These are phyloP conservation scores for Cytospora piceae DNA, from an alignment of 2,329 filamentous ascomycete genomes.

Conservation along the genomic window DNA sequence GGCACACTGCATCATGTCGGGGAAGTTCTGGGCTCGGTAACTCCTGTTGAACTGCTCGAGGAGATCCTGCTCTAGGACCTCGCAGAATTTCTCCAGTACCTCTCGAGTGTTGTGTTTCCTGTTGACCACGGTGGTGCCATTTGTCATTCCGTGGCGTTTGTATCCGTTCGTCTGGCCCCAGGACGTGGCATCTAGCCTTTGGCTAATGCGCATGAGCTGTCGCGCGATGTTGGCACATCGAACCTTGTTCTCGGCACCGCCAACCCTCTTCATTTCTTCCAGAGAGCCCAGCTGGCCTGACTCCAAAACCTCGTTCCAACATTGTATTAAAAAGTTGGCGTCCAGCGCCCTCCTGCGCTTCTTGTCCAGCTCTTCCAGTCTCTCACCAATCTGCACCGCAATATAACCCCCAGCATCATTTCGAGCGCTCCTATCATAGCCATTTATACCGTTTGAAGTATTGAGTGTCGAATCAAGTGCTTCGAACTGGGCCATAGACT, in stretches of 20 bases:
- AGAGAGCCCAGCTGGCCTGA: conserved; percentile 84
- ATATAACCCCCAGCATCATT: conserved; percentile 75
- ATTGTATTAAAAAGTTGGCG: conserved; percentile 92
- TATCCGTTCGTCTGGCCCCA: conserved; percentile 67
- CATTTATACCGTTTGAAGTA: conserved; percentile 49
- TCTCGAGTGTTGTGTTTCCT: conserved; percentile 74
- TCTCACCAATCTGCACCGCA: conserved; percentile 92
- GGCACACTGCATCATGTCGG: conserved; percentile 97
- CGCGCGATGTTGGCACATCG: conserved; percentile 91
- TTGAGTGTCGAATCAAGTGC: conserved; percentile 84
- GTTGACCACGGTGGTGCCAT: conserved; percentile 49
- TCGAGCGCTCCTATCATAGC: conserved; percentile 53
- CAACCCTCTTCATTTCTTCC: conserved; percentile 84
- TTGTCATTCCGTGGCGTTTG: conserved; percentile 53
- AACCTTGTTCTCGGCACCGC: conserved; percentile 88
- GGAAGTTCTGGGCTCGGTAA: conserved; percentile 92
- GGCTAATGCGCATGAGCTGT: conserved; percentile 91
- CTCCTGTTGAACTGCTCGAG: conserved; percentile 97
- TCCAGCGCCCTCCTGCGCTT: conserved; percentile 89
- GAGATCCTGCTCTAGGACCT: conserved; percentile 92
- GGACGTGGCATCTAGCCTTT: conserved; percentile 78
- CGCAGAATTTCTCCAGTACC: conserved; percentile 94
- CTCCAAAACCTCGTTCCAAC: conserved; percentile 94
- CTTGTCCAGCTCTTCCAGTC: conserved; percentile 89
- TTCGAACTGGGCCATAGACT: conserved; percentile 91